These are phyloP conservation scores for Chlorella variabilis DNA, from an alignment of 163 green algal genomes.

Conservation along the genomic window DNA sequence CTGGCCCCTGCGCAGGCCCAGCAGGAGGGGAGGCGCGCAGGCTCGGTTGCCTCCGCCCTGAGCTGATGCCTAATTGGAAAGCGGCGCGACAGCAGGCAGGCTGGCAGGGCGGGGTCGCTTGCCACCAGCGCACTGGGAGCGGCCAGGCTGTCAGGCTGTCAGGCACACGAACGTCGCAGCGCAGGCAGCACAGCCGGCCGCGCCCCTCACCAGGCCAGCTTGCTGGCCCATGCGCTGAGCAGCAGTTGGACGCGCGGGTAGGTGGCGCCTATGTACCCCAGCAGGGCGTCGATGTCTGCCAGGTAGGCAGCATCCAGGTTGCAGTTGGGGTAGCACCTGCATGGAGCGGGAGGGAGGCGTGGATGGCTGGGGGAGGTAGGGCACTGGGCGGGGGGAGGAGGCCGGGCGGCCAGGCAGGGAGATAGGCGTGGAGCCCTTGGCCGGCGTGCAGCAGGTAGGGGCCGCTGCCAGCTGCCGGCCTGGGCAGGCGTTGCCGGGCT, in stretches of 20 bases:
- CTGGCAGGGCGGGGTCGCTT: no score
- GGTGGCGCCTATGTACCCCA: neutral
- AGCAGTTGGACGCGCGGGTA: neutral
- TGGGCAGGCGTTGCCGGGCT: no score
- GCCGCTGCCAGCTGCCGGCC: no score
- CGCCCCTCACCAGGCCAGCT: neutral
- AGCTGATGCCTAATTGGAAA: no score
- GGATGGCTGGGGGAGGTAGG: neutral
- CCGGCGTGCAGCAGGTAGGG: no score
- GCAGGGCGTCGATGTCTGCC: neutral
- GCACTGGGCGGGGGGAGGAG: no score
- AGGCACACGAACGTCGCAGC: neutral
- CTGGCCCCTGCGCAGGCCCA: conserved; percentile 12
- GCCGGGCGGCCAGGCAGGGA: no score
- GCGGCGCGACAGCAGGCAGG: no score
- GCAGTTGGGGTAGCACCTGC: conserved; percentile 13
- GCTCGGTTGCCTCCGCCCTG: no score
- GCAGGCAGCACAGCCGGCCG: no score
- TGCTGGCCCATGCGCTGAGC: neutral
- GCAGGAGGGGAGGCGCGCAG: neutral
- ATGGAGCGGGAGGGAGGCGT: neutral
- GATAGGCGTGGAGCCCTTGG: no score
- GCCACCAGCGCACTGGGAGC: no score
- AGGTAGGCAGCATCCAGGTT: neutral
- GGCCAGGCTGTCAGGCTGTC: neutral